Percentiles rank a stretch among this genome's conserved stretches.
Conservation (phyloP, 768 basidiomycete genomes). For the Tremella mesenterica region DNA sequence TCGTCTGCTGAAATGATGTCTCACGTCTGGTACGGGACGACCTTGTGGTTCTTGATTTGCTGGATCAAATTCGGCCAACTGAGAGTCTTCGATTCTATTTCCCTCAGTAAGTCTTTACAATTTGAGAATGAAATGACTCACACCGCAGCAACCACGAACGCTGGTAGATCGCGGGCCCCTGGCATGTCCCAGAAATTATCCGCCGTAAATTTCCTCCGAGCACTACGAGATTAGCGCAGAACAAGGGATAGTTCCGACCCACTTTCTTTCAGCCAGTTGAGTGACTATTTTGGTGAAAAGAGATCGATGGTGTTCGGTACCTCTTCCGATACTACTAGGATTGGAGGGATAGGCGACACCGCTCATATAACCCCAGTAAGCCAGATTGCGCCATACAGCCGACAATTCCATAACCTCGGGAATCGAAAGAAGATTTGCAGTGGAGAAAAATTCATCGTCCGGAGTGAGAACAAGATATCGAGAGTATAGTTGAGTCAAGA, state of each 20-base stretch:
- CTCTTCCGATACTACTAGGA: background rate
- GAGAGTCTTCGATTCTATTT: slow-evolving; percentile 16
- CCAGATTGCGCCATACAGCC: slow-evolving; percentile 70
- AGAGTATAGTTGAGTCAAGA: slow-evolving; percentile 71
- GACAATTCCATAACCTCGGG: slow-evolving; percentile 73
- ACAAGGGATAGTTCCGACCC: slow-evolving; percentile 37
- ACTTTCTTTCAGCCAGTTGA: slow-evolving; percentile 84
- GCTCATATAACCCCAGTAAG: slow-evolving; percentile 67
- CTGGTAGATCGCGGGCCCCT: slow-evolving; percentile 53
- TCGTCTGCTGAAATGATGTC: slow-evolving; percentile 55
- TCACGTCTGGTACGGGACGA: slow-evolving; percentile 15
- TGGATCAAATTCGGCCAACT: slow-evolving; percentile 19
- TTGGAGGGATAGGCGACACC: slow-evolving; percentile 48
- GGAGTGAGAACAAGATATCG: slow-evolving; percentile 82
- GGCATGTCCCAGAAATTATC: slow-evolving; percentile 71
- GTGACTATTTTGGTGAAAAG: slow-evolving; percentile 68
- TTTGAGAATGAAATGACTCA: slow-evolving; percentile 6
- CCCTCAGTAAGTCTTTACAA: background rate
- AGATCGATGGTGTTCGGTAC: slow-evolving; percentile 62
- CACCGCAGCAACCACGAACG: slow-evolving; percentile 71
- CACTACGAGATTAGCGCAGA: slow-evolving; percentile 49
- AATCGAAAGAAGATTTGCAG: slow-evolving; percentile 61
- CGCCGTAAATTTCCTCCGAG: slow-evolving; percentile 72
- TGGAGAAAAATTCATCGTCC: slow-evolving; percentile 85
- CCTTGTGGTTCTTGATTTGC: no score